A percentile compares a stretch with the other conserved stretches of the same genome.
These are phyloP conservation scores for Afroboletus lepidellus DNA, from an alignment of 1,284 basidiomycete species.

Conservation along the genomic window DNA sequence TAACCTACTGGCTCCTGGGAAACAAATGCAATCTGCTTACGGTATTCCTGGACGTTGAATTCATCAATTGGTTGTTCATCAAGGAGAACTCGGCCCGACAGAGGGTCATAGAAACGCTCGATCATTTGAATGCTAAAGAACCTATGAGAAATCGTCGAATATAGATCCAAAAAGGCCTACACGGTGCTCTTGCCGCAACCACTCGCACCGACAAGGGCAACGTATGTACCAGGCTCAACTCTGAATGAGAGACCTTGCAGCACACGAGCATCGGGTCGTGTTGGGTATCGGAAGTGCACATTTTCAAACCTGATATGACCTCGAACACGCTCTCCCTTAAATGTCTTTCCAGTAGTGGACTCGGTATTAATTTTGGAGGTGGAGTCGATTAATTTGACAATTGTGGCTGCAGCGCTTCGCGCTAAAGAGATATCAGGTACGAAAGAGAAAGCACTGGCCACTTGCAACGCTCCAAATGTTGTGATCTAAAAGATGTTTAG, in stretches of 20 bases:
- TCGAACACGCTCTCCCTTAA: conserved; percentile 48
- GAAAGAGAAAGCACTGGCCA: conserved; percentile 86
- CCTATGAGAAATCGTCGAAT: conserved; percentile 3
- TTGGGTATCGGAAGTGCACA: conserved; percentile 95
- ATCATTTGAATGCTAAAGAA: conserved; percentile 71
- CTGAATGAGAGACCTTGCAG: conserved; percentile 78
- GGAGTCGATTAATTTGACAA: conserved; percentile 82
- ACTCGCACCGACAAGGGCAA: conserved; percentile 88
- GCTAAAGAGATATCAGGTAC: conserved; percentile 93
- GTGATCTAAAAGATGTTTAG: conserved; percentile 46
- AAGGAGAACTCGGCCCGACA: conserved; percentile 71
- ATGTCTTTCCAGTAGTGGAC: conserved; percentile 65
- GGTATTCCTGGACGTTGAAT: conserved; percentile 81
- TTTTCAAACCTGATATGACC: conserved; percentile 80
- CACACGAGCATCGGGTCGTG: conserved; percentile 83
- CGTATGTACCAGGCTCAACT: conserved; percentile 88
- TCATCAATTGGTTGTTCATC: conserved; percentile 81
- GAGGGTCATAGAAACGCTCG: conserved; percentile 87
- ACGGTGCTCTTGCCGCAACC: conserved; percentile 91
- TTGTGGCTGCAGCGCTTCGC: conserved; percentile 72
- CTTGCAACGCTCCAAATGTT: conserved; percentile 76
- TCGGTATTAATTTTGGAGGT: conserved; percentile 81
- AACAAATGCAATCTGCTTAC: conserved; percentile 84
- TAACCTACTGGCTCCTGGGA: conserved; percentile 78
- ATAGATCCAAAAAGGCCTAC: conserved; percentile 39